Evolutionary conservation across 495 filamentous ascomycete species (phyloP), one percentile per base, ranked within the genome.

Genomic region (Aspergillus funiculosus): DNA sequence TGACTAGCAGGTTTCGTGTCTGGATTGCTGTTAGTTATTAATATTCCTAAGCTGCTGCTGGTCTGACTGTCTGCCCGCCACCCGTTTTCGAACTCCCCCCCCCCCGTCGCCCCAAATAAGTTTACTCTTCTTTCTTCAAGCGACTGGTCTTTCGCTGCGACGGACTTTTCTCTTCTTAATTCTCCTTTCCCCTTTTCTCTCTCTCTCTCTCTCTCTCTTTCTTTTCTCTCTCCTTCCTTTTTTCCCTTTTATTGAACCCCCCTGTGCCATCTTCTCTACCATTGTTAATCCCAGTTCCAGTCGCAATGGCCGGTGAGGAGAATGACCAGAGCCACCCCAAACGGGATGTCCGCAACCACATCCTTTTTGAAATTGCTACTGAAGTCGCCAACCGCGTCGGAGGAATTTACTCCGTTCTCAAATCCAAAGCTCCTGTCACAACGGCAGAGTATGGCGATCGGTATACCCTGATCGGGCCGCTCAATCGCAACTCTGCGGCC

Each of bases 321-420:
- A 61, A 58, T 36, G 66, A 57, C 8, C 38, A 51, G 38, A 72
- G 74, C 26, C 61, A 67, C 22, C 61, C 67, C 36, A 66, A 64
- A 56, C 67, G 86, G 57, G 86, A 89, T 69, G 77, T 88, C 32
- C 79, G 75, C 65, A 85, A 86, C 58, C 86, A 90, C 56, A 70
- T 87, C 59, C 82, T 98, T 37, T 98, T 98, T 56, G 92, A 98
- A 69, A 70, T 96, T 48, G 89, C 92, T 22, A 97, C 92, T 11
- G 92, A 98, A 61, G 92, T 96, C 48, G 92, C 92, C 40, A 95
- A 98, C 72, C 80, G 94, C 70, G 92, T 98, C 45, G 92, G 92
- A 59, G 92, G 92, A 51, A 98, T 98, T 69, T 98, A 98, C 72
- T 96, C 91, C 10, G 92, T 98, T 40, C 80, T 98, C 61, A 98